Conservation (phyloP, 805 yeast species). For the Suhomyces kilbournensis region DNA sequence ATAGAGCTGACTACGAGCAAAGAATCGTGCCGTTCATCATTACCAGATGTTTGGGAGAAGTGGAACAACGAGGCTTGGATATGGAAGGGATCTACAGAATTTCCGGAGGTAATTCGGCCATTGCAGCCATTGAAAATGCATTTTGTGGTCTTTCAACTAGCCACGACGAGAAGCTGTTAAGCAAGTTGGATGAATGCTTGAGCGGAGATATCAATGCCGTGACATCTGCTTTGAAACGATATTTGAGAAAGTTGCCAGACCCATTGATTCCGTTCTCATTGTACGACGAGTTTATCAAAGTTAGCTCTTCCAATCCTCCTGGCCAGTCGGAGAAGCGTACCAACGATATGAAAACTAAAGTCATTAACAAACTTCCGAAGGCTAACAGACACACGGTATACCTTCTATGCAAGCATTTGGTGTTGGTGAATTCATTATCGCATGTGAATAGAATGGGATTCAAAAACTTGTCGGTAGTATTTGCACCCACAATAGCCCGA, state of each 20-base stretch:
- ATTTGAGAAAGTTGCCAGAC: constrained; percentile 77
- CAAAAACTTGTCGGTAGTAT: constrained; percentile 83
- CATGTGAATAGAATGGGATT: constrained; percentile 73
- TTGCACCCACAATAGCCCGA: constrained; percentile 88
- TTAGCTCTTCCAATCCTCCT: constrained; percentile 38
- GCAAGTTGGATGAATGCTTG: constrained; percentile 34
- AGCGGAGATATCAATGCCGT: constrained; percentile 80
- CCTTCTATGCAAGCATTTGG: constrained; percentile 61
- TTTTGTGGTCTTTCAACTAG: constrained; percentile 30
- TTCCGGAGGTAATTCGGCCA: constrained; percentile 76
- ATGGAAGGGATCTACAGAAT: constrained; percentile 89
- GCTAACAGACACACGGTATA: constrained; percentile 63
- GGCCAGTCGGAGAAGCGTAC: constrained; percentile 29
- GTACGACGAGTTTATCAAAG: constrained; percentile 64
- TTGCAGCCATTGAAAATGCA: constrained; percentile 46
- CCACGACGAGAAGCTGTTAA: constrained; percentile 32
- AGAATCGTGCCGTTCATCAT: constrained; percentile 67
- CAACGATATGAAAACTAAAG: constrained; percentile 38
- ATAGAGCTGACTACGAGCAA: constrained; percentile 61
- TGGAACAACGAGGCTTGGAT: constrained; percentile 72
- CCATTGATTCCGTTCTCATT: constrained; percentile 73
- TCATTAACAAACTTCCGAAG: constrained; percentile 56
- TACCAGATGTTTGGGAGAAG: constrained; percentile 67
- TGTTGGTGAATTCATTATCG: constrained; percentile 52
- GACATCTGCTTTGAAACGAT: constrained; percentile 82